Base-by-base conservation (phyloP, 192 early-diverging fungal species). In the Mortierella antarctica region DNA sequence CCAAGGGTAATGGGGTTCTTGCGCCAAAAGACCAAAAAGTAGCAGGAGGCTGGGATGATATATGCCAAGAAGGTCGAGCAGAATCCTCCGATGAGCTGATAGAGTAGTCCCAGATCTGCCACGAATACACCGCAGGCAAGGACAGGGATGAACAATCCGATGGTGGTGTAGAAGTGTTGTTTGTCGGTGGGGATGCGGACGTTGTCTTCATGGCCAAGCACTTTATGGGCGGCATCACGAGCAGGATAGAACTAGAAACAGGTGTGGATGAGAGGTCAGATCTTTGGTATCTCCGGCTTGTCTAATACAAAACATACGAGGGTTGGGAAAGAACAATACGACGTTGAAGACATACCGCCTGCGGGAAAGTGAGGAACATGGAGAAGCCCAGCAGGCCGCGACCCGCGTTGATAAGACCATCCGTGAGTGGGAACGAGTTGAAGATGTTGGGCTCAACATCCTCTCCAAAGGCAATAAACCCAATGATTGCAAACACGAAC, bases 401-500 rank as follows among this genome's bases (percentile, higher is more conserved):
- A 0, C 90, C 90, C 44, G 88, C 52, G 57, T 92, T 92, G 42
- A 90, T 89, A 65, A 86, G 52, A 4, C n/a, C 57, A 55, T 92
- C 91, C 21, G 89, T 88, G 8, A 53, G 21, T 3, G 82, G 83
- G 80, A 92, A 92, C 70, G 88, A 91, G 64, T 90, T 90, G 64
- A 92, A 90, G 71, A 92, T 67, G 55, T 92, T 92, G 49, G 90
- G 85, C 65, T 87, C 56, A 9, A 88, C 89, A 62, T 83, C 85
- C 21, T 83, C 55, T 9, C 91, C 91, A 78, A 92, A 92, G 9
- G 85, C 82, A 61, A 82, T 54, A 70, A 91, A 92, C 57, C 91
- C 88, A 70, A 89, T 63, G 41, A 88, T 61, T 10, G 89, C 88
- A 79, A 92, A 92, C 2, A 84, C 68, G 65, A 91, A 76, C 23